A percentile compares a stretch with the other conserved stretches of the same genome.
Conservation (phyloP, 768 basidiomycete genomes). For the Boletus vermiculosoides region DNA sequence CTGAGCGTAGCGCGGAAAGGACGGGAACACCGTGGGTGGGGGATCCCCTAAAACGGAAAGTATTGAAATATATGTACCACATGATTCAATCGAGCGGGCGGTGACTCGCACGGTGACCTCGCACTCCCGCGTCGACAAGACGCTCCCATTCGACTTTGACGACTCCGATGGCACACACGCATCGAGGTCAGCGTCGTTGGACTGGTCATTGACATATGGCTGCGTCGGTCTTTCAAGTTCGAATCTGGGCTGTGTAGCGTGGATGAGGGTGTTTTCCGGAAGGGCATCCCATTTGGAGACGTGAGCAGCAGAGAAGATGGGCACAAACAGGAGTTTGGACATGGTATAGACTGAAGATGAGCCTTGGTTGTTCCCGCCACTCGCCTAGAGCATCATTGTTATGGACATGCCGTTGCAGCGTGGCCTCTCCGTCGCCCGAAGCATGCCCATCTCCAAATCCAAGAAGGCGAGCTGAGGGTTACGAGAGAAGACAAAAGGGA, state of each 20-base stretch:
- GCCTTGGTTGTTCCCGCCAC: background rate
- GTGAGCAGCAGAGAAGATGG: slow-evolving; percentile 36
- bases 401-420: slow-evolving; percentile 11
- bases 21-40: background rate
- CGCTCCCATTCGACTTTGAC: background rate
- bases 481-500: background rate
- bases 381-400: background rate
- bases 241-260: background rate
- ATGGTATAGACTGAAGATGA: slow-evolving; percentile 1
- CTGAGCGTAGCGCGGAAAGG: background rate
- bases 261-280: background rate
- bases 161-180: background rate
- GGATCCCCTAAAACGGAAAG: background rate
- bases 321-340: slow-evolving; percentile 19
- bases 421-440: slow-evolving; percentile 4
- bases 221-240: background rate
- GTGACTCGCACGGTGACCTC: background rate
- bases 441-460: background rate
- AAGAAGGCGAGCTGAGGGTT: background rate
- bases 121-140: background rate
- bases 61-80: background rate
- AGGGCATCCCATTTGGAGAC: slow-evolving; percentile 25
- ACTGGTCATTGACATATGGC: background rate
- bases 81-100: background rate
- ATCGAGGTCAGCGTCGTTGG: background rate